Evolutionary conservation across 495 filamentous ascomycete genomes (phyloP), one percentile per base, ranked within the genome.

Genomic region (Filosporella fistucella): DNA sequence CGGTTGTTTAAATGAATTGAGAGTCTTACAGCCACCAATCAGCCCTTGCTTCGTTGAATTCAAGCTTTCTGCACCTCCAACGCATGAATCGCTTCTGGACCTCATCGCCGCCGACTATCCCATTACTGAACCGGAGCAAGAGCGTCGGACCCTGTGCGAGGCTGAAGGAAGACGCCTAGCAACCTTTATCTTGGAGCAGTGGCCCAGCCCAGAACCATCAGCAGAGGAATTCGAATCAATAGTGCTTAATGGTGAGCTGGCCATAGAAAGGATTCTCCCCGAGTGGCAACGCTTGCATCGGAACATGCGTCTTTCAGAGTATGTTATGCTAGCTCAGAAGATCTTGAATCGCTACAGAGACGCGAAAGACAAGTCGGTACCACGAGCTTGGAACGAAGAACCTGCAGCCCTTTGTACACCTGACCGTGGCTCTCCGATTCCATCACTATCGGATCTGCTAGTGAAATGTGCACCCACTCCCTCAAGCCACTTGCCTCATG

Each of bases 231-330:
- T 63, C 13, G 5, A 37, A 29, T 20, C 47, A 55, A n/a, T 25
- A 13, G 26, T 64, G 28, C 38, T 80, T 8, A 49, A 77, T 45
- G 21, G n/a, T n/a, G 42, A 41, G 2, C 16, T 47, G 3, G 70
- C 72, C 0, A 17, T 76, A n/a, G 52, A 69, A 3, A 51, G 45
- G 1, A 54, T 80, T 16, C 26, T 46, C 8, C 61, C 66, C 2
- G 75, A 80, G 45, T 82, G 77, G 78, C 29, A 53, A 24, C 66
- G 73, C 0, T 49, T 72, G 24, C 66, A 59, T 23, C 56, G 63
- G 12, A 81, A 81, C 43, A 36, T 61, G 9, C 61, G 71, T 38
- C 52, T 82, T 1, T 64, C 61, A 1, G 14, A 54, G 4, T 72
- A 77, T 49, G 28, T 81, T 14, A 18, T 56, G 9, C 16, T 54